These are phyloP conservation scores for Schrenkiella parvula DNA, from an alignment of 345 rosid species.

Conservation along the genomic window DNA sequence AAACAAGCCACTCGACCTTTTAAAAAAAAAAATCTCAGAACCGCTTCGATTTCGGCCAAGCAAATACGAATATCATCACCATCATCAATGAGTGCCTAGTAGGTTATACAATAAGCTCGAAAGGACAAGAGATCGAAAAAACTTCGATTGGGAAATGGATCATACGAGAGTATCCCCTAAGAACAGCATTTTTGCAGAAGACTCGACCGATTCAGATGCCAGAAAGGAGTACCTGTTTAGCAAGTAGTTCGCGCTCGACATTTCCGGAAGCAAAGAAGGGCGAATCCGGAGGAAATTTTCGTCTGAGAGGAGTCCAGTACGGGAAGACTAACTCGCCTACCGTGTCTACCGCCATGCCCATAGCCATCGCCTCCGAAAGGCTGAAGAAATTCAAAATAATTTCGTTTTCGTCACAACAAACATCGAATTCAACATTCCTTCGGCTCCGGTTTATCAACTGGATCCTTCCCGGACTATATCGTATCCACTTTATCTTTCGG, in stretches of 20 bases:
- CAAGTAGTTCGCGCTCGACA: conserved; percentile 88
- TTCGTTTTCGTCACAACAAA: conserved; percentile 9
- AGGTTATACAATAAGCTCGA: not conserved
- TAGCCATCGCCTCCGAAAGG: conserved; percentile 27
- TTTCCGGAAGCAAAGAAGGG: conserved; percentile 88
- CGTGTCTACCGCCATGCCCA: conserved; percentile 48
- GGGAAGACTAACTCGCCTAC: conserved; percentile 46
- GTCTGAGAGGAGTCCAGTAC: conserved; percentile 59
- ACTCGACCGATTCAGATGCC: not conserved
- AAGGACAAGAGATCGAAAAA: not conserved
- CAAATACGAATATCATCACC: not conserved
- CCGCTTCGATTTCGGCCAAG: not conserved
- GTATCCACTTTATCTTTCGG: not conserved
- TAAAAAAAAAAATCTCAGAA: not conserved
- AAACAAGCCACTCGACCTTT: not conserved
- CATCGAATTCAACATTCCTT: not conserved
- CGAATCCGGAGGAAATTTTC: conserved; percentile 65
- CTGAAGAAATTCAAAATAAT: not conserved
- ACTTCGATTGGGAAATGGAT: not conserved
- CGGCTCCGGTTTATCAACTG: not conserved
- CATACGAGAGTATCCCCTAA: not conserved
- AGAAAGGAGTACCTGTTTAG: conserved; percentile 63
- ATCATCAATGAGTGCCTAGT: not conserved
- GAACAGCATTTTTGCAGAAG: not conserved
- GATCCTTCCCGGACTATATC: not conserved